Conservation (phyloP, 371 early-diverging fungal species). For the Lichtheimia corymbifera region DNA sequence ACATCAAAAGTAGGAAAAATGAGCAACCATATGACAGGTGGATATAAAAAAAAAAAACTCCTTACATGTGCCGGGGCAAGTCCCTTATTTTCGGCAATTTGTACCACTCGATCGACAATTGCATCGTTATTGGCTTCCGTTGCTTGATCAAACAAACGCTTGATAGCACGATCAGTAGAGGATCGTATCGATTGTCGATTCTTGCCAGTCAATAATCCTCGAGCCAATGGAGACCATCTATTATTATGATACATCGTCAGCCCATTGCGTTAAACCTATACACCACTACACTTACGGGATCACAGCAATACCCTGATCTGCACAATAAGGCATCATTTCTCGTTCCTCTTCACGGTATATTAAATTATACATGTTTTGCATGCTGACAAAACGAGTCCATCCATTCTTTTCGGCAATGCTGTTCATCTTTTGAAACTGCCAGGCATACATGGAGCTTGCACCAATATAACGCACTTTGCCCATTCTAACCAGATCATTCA, state of each 20-base stretch:
- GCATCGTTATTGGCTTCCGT: slow-evolving; percentile 11
- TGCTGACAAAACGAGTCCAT: slow-evolving; percentile 52
- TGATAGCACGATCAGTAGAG: slow-evolving; percentile 10
- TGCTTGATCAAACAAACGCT: slow-evolving; percentile 1
- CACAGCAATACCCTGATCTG: slow-evolving; percentile 40
- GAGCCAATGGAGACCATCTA: slow-evolving; percentile 54
- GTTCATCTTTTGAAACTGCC: slow-evolving; percentile 49
- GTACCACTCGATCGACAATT: slow-evolving; percentile 37
- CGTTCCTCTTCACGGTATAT: slow-evolving; percentile 65
- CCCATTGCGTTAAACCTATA: not conserved
- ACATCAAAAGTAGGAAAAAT: not conserved
- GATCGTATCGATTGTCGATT: slow-evolving; percentile 17
- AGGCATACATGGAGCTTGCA: slow-evolving; percentile 30
- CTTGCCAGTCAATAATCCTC: slow-evolving; percentile 37
- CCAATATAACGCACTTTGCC: slow-evolving; percentile 56
- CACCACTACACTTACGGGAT: slow-evolving; percentile 24
- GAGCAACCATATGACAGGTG: not conserved
- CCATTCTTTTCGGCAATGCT: slow-evolving; percentile 48
- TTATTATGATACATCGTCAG: not conserved
- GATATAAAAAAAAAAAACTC: not conserved
- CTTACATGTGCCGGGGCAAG: slow-evolving; percentile 37
- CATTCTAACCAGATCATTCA: slow-evolving; percentile 49
- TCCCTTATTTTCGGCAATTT: slow-evolving; percentile 44
- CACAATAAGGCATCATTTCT: slow-evolving; percentile 56
- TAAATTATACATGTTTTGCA: slow-evolving; percentile 57